Percentiles rank a stretch among this genome's conserved stretches.
Evolutionary conservation across 495 filamentous ascomycete species (phyloP).

Genomic region (Xylaria sp.): DNA sequence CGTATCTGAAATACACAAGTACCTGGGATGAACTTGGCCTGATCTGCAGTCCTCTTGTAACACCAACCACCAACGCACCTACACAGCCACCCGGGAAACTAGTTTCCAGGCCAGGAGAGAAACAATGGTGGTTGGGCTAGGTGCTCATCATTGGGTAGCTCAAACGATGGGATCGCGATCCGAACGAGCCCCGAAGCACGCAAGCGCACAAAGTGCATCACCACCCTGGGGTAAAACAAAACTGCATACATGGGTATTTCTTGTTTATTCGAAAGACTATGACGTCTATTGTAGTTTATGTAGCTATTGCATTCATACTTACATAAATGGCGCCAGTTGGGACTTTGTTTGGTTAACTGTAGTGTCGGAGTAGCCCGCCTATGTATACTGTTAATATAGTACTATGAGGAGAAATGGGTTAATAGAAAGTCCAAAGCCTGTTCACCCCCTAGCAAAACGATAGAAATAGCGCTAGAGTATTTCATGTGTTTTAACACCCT

Average conservation of each 20-base stretch:
- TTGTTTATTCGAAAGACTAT: neutral
- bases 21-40: constrained; percentile 7
- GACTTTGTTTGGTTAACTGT: neutral
- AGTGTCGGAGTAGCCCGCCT: neutral
- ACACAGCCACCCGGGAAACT: constrained; percentile 16
- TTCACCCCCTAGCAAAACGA: neutral
- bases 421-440: neutral
- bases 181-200: neutral
- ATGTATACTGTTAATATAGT: neutral
- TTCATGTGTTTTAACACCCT: neutral
- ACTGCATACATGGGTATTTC: neutral
- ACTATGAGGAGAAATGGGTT: neutral
- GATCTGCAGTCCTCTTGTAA: constrained; percentile 11
- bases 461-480: neutral
- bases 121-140: neutral
- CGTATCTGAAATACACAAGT: neutral
- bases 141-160: neutral
- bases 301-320: neutral
- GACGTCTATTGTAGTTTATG: neutral
- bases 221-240: neutral
- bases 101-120: neutral
- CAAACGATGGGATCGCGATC: constrained; percentile 7
- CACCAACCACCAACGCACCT: neutral
- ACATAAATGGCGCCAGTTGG: neutral
- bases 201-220: neutral